Evolutionary conservation across 73 alveolate genomes (phyloP), one percentile per base, ranked within the genome.

Genomic region (Breviolum minutum): DNA sequence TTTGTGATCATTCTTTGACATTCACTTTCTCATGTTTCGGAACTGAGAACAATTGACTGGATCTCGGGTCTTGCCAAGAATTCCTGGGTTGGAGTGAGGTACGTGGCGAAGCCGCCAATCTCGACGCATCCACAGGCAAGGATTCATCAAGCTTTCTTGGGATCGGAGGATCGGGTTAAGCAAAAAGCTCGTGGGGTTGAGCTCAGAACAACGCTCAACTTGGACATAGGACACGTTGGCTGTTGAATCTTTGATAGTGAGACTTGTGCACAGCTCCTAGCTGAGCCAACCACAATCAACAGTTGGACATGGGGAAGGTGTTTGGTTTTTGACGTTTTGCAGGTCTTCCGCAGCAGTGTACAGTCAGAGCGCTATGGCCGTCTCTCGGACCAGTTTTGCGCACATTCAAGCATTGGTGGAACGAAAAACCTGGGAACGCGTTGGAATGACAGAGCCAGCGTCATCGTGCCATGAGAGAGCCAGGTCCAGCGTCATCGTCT

Each of bases 401-500:
- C 54, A 40, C 54, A 40, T 0, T 40, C 54, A 40, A 40, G 24
- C 77, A 22, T 22, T 68, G 77, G 77, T 17, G n/a, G 77, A 14
- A 14, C 77, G 77, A 22, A 68, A 68, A 22, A 22, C 77, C 77
- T 17, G 77, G 24, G 77, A 68, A 68, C n/a, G 77, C 6, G 77
- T 14, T 1, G 77, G 77, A 40, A 66, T 17, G 11, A 17, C n/a
- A n/a, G n/a, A n/a, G n/a, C n/a, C n/a, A n/a, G n/a, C n/a, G n/a
- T n/a, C n/a, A n/a, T n/a, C n/a, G 54, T 12, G 40, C 27, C 24
- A 27, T 27, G 62, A 62, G 64, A 79, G 32, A 30, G 40, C 16
- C 29, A 92, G 97, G 97, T 40, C 97, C 97, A 5, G 97, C 97
- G 27, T 92, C 97, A 14, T 92, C 97, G 13, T 92, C 97, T 2